Evolutionary conservation across 148 eudicot genomes (phyloP).

Genomic region (Cornus florida): DNA sequence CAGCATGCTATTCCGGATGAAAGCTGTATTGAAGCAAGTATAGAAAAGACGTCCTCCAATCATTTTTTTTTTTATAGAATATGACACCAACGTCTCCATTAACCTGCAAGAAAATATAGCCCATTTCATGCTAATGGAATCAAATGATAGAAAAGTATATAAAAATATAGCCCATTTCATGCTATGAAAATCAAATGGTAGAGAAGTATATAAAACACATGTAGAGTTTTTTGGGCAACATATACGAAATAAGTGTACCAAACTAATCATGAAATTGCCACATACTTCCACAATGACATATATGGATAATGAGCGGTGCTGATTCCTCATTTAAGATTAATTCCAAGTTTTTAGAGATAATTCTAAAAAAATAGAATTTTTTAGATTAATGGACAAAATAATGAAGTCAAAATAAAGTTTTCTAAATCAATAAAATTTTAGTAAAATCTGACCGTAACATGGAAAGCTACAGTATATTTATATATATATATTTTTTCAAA

Average conservation of each 20-base stretch:
- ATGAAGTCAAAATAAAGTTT: too few species aligned
- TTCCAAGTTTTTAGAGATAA: neutral
- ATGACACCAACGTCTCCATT: constrained; percentile 56
- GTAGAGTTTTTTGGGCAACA: neutral
- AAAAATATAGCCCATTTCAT: neutral
- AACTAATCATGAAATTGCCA: too few species aligned
- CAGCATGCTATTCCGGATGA: constrained; percentile 43
- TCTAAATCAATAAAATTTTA: too few species aligned
- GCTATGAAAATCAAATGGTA: neutral
- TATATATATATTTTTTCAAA: too few species aligned
- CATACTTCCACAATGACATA: neutral
- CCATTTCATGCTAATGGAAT: neutral
- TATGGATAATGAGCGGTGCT: neutral
- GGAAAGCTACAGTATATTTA: too few species aligned
- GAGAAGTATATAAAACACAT: neutral
- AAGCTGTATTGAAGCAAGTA: constrained; percentile 64
- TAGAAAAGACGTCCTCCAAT: constrained; percentile 67
- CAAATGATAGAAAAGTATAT: neutral
- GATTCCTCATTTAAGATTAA: neutral
- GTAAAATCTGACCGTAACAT: too few species aligned
- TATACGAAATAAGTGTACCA: neutral
- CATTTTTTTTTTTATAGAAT: constrained; percentile 52
- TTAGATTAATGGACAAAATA: too few species aligned
- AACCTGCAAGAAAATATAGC: constrained; percentile 32
- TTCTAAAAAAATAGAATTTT: too few species aligned